These are phyloP conservation scores for Quercus lobata DNA, from an alignment of 331 rosid genomes.

Conservation along the genomic window DNA sequence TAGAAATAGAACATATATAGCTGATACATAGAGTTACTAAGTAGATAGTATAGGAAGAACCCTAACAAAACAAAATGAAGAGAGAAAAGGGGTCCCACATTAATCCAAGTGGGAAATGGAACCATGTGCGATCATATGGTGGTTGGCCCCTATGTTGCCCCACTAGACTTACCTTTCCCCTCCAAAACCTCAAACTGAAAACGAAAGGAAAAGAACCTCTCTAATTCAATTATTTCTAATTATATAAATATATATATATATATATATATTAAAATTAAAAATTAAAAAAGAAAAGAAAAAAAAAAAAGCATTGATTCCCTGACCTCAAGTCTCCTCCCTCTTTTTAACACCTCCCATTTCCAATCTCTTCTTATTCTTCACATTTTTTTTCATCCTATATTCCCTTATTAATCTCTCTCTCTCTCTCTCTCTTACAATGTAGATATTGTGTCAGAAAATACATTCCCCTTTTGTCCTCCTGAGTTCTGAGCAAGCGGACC, in stretches of 20 bases:
- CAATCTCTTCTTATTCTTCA: constrained; percentile 13
- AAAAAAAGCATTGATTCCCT: constrained; percentile 13
- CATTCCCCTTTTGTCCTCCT: constrained; percentile 23
- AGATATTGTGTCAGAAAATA: constrained; percentile 23
- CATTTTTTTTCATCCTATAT: constrained; percentile 2
- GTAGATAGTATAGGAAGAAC: background rate
- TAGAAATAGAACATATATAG: background rate
- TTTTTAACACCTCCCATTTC: constrained; percentile 5
- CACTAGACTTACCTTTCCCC: constrained; percentile 27
- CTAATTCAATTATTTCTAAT: background rate
- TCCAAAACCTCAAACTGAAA: constrained; percentile 22
- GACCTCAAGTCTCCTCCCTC: constrained; percentile 10
- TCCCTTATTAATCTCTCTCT: background rate
- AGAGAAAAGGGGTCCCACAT: constrained; percentile 6
- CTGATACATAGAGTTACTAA: no score
- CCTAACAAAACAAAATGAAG: background rate
- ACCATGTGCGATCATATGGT: constrained; percentile 48
- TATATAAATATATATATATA: no score
- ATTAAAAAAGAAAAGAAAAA: no score
- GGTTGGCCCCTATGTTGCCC: constrained; percentile 35
- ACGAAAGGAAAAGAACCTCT: constrained; percentile 10
- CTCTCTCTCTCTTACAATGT: constrained; percentile 4
- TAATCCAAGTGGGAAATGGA: constrained; percentile 37
- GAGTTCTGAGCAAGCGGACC: constrained; percentile 5
- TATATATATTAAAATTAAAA: no score